A percentile compares a stretch with the other conserved stretches of the same genome.
phyloP scores from a whole-genome alignment of 202 grass and related monocot species.

The Eragrostis tef region DNA sequence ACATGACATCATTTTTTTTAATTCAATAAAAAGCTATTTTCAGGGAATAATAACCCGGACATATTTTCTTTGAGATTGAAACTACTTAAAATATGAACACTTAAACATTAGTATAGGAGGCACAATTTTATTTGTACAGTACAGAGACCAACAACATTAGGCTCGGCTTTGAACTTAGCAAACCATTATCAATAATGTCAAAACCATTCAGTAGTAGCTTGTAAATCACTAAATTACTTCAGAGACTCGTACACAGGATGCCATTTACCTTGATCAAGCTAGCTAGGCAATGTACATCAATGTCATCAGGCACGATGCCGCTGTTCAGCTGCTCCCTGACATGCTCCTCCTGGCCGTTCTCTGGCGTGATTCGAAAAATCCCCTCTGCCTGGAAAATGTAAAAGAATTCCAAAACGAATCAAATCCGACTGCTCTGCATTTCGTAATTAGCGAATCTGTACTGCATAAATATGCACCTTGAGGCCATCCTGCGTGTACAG shows the following conservation, averaged over 20 bases:
- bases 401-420: neutral
- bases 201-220: neutral
- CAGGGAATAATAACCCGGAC: neutral
- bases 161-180: neutral
- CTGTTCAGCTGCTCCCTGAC: constrained; percentile 79
- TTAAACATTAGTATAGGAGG: neutral
- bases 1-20: neutral
- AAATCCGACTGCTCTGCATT: neutral
- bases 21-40: neutral
- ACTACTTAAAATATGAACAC: neutral
- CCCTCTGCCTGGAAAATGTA: constrained; percentile 61
- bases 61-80: neutral
- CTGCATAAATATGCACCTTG: constrained; percentile 56
- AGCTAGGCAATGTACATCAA: constrained; percentile 74
- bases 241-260: neutral
- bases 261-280: constrained; percentile 78
- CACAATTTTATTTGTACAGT: neutral
- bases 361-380: constrained; percentile 77
- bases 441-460: neutral
- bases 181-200: neutral
- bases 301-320: constrained; percentile 72
- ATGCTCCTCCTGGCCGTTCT: constrained; percentile 74
- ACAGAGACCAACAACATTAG: neutral
- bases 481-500: constrained; percentile 76
- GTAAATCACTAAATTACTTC: neutral